phyloP scores from a whole-genome alignment of 257 asterid genomes.

The Gentiana dahurica region DNA sequence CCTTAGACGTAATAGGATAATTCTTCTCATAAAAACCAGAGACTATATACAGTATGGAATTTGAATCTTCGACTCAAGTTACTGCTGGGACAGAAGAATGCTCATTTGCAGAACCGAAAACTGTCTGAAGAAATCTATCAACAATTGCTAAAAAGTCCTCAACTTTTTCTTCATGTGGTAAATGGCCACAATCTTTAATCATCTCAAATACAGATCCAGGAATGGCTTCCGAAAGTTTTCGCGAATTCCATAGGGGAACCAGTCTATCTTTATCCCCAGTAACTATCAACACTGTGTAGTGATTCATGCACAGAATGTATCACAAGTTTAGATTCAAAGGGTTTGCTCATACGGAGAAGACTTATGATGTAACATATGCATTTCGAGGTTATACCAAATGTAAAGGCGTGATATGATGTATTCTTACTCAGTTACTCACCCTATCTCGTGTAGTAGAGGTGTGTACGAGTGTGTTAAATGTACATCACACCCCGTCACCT shows the following conservation, averaged over 20 bases:
- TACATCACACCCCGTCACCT: too few relatives aligned
- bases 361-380: too few relatives aligned
- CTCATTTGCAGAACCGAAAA: conserved; percentile 39
- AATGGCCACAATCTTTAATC: conserved; percentile 87
- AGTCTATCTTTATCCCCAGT: conserved; percentile 91
- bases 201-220: conserved; percentile 61
- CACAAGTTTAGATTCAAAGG: conserved; percentile 2
- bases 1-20: too few relatives aligned
- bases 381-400: too few relatives aligned
- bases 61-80: conserved; percentile 21
- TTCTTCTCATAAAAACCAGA: too few relatives aligned
- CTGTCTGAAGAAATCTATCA: conserved; percentile 44
- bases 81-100: conserved; percentile 28
- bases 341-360: too few relatives aligned
- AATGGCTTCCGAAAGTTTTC: conserved; percentile 69
- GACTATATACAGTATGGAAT: too few relatives aligned
- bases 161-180: conserved; percentile 89
- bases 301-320: conserved; percentile 7
- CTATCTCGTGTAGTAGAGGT: too few relatives aligned
- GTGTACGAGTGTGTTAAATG: too few relatives aligned
- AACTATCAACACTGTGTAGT: conserved; percentile 54
- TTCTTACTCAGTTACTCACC: too few relatives aligned
- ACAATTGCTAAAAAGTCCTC: conserved; percentile 68
- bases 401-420: too few relatives aligned
- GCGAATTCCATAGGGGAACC: conserved; percentile 83